Percentiles rank a stretch among this genome's conserved stretches.
Conservation (phyloP, 2,329 filamentous ascomycete species). For the Epichloe sylvatica region DNA sequence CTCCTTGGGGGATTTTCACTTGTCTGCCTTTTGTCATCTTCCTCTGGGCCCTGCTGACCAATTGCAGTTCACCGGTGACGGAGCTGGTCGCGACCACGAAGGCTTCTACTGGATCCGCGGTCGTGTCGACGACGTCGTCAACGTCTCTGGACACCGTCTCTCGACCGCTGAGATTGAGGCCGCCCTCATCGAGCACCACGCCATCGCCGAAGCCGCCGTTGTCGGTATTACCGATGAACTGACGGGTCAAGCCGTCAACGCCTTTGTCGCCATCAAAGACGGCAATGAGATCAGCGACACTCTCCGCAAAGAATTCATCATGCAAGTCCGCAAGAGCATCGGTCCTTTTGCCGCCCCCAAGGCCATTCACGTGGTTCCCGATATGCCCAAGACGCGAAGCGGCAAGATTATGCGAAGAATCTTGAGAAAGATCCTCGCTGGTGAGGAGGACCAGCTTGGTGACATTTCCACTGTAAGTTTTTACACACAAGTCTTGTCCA, state of each 20-base stretch:
- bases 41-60: not conserved
- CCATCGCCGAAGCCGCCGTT: conserved; percentile 86
- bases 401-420: conserved; percentile 99
- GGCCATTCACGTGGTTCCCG: conserved; percentile 77
- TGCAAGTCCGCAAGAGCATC: conserved; percentile 94
- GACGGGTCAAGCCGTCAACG: conserved; percentile 92
- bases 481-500: not conserved
- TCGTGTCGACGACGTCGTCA: conserved; percentile 95
- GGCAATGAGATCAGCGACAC: conserved; percentile 62
- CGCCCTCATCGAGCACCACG: conserved; percentile 79
- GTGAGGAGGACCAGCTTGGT: conserved; percentile 92
- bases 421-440: conserved; percentile 89
- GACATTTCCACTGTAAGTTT: conserved; percentile 75
- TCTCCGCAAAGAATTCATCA: conserved; percentile 81
- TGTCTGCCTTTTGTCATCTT: not conserved
- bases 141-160: conserved; percentile 89
- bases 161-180: conserved; percentile 98
- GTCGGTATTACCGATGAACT: conserved; percentile 89
- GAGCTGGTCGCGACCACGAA: conserved; percentile 89
- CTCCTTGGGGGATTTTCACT: not conserved
- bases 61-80: conserved; percentile 71
- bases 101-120: conserved; percentile 99
- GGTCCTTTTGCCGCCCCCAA: conserved; percentile 96
- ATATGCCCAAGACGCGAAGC: conserved; percentile 91
- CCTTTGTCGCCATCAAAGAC: conserved; percentile 88